Evolutionary conservation across 2,329 filamentous ascomycete genomes (phyloP), one percentile per base, ranked within the genome.

Genomic region (Akanthomyces dipterigenus): DNA sequence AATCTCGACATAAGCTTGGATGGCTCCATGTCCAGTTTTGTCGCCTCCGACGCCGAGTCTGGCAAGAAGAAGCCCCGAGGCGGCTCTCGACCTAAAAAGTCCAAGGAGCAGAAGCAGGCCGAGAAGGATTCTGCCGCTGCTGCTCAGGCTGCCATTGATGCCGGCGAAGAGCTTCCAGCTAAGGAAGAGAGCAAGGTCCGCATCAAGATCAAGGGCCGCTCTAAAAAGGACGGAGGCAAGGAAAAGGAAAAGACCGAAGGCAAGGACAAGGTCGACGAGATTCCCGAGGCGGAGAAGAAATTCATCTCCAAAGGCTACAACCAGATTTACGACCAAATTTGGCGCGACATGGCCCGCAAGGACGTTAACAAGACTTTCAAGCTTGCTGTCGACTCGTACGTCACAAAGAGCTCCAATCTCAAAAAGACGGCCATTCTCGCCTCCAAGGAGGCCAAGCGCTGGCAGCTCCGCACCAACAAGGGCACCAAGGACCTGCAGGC

Each of bases 401-500:
- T 87, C 9, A 96, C 89, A 42, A 96, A 96, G 72, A 85, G 90
- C 58, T 96, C 93, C n/a, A 99, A 99, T 69, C 83, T 96, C 53
- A 95, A 96, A 73, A 99, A 99, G 82, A 99, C 95, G 0, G 95
- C 93, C 16, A 93, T 98, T 68, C 80, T 99, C 45, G 95, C 95
- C 8, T 96, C 93, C 64, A 99, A 99, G 73, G 95, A 99, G 77
- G 93, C 95, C 59, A 92, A 96, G 71, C 84, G 96, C 70, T 99
- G 95, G 95, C 96, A 99, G 75, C 85, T 96, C 63, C 89, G 92
- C 46, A 99, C 95, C 59, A 99, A 99, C 80, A 98, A 99, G 82
- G 96, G 93, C 71, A 95, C 90, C 73, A 99, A 99, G 75, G 95
- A 99, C 74, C 90, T 96, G 4, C 95, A 98, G 73, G 95, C 95